These are phyloP conservation scores for Diaporthe citrichinensis DNA, from an alignment of 2,329 filamentous ascomycete species.

Conservation along the genomic window DNA sequence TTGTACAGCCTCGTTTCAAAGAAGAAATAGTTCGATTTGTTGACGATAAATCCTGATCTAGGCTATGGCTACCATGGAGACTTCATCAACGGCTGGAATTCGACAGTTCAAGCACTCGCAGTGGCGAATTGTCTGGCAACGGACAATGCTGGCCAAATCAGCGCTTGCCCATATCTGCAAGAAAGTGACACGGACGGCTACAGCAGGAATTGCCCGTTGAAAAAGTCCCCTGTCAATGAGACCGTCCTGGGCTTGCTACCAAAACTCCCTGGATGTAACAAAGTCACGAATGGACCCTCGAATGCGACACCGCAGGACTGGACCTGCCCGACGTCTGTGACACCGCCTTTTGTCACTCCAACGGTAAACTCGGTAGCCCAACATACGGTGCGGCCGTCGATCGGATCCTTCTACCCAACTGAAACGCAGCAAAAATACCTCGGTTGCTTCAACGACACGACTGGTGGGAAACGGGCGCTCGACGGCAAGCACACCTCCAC, in stretches of 20 bases:
- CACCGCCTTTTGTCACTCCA: slow-evolving; percentile 9
- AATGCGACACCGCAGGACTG: slow-evolving; percentile 9
- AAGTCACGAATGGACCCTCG: neutral
- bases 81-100: slow-evolving; percentile 64
- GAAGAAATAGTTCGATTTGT: neutral
- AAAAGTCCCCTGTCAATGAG: slow-evolving; percentile 44
- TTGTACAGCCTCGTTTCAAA: no score
- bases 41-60: neutral
- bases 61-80: slow-evolving; percentile 68
- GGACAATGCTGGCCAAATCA: slow-evolving; percentile 50
- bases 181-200: slow-evolving; percentile 53
- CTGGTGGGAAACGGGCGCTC: slow-evolving; percentile 35
- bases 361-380: slow-evolving; percentile 7
- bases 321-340: slow-evolving; percentile 3
- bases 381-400: slow-evolving; percentile 34
- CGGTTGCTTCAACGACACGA: slow-evolving; percentile 44
- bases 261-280: slow-evolving; percentile 8
- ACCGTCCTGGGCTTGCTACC: neutral
- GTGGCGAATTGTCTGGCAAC: slow-evolving; percentile 48
- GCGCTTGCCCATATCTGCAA: slow-evolving; percentile 51
- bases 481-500: slow-evolving; percentile 22
- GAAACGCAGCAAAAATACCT: slow-evolving; percentile 57
- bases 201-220: slow-evolving; percentile 58
- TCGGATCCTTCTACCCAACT: slow-evolving; percentile 55
- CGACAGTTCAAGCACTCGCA: slow-evolving; percentile 54